Evolutionary conservation across 83 land plant genomes (phyloP).

Genomic region (Isoetes engelmannii): DNA sequence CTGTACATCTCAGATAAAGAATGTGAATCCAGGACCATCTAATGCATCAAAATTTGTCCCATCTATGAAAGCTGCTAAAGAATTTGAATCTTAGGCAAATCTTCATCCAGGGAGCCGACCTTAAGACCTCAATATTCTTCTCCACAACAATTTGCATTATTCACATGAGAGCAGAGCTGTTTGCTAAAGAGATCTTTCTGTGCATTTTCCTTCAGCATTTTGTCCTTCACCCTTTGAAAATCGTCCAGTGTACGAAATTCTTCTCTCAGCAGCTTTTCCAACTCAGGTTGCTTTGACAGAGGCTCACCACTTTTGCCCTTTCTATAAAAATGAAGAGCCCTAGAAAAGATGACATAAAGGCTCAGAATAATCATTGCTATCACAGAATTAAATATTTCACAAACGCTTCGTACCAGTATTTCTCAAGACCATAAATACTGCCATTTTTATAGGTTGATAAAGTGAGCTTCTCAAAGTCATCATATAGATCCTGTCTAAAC

Average conservation of each 20-base stretch:
- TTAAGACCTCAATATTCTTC: too few species aligned
- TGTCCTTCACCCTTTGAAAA: slow-evolving; percentile 42
- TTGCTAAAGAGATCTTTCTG: too few species aligned
- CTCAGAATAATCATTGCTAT: background rate
- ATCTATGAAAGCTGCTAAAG: too few species aligned
- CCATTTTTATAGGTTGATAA: slow-evolving; percentile 79
- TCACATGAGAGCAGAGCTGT: too few species aligned
- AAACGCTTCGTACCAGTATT: slow-evolving; percentile 64
- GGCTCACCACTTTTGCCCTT: slow-evolving; percentile 39
- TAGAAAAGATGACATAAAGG: slow-evolving; percentile 11
- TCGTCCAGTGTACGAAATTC: slow-evolving; percentile 56
- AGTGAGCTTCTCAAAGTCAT: slow-evolving; percentile 86
- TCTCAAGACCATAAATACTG: slow-evolving; percentile 93
- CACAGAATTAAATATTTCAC: background rate
- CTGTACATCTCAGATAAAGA: too few species aligned
- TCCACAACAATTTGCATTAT: too few species aligned
- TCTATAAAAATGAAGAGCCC: slow-evolving; percentile 89
- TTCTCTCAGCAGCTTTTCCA: slow-evolving; percentile 68
- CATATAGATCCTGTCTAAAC: slow-evolving; percentile 71
- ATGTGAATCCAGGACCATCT: too few species aligned
- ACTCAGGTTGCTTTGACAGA: slow-evolving; percentile 61
- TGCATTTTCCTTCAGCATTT: background rate
- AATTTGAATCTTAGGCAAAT: too few species aligned
- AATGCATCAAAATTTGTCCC: too few species aligned
- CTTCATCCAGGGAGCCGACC: too few species aligned